phyloP scores from a whole-genome alignment of 306 rosid genomes.

The Quercus dentata region DNA sequence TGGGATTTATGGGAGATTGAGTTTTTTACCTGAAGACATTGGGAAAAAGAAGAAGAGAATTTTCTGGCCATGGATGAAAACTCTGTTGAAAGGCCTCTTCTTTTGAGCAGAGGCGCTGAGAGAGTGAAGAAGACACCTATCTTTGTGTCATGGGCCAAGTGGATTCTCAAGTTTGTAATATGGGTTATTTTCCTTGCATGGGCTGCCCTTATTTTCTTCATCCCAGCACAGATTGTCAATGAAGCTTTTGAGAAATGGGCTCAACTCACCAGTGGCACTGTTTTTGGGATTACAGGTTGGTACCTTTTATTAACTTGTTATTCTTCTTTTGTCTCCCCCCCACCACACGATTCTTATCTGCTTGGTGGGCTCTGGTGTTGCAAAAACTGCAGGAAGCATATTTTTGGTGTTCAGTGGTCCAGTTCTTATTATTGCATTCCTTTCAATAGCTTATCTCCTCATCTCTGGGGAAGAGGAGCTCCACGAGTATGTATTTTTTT shows the following conservation, averaged over 20 bases:
- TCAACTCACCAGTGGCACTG: slow-evolving; percentile 20
- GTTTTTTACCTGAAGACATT: not conserved
- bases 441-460: slow-evolving; percentile 50
- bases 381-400: slow-evolving; percentile 53
- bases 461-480: slow-evolving; percentile 55
- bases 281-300: slow-evolving; percentile 65
- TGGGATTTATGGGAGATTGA: not conserved
- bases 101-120: slow-evolving; percentile 29
- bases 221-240: slow-evolving; percentile 37
- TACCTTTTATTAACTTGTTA: not conserved
- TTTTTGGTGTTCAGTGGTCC: slow-evolving; percentile 60
- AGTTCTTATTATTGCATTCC: slow-evolving; percentile 58
- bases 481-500: slow-evolving; percentile 41
- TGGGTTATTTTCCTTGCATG: slow-evolving; percentile 49
- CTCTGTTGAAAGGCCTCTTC: slow-evolving; percentile 42
- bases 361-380: slow-evolving; percentile 14
- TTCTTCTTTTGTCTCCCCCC: not conserved
- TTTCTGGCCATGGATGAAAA: slow-evolving; percentile 44
- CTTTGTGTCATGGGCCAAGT: slow-evolving; percentile 36
- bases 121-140: slow-evolving; percentile 21
- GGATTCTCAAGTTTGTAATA: slow-evolving; percentile 52
- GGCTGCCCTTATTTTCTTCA: slow-evolving; percentile 47
- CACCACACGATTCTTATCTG: not conserved
- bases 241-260: slow-evolving; percentile 21
- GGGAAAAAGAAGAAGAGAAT: not conserved